Conservation (phyloP, 495 filamentous ascomycete species). For the Podospora didyma region DNA sequence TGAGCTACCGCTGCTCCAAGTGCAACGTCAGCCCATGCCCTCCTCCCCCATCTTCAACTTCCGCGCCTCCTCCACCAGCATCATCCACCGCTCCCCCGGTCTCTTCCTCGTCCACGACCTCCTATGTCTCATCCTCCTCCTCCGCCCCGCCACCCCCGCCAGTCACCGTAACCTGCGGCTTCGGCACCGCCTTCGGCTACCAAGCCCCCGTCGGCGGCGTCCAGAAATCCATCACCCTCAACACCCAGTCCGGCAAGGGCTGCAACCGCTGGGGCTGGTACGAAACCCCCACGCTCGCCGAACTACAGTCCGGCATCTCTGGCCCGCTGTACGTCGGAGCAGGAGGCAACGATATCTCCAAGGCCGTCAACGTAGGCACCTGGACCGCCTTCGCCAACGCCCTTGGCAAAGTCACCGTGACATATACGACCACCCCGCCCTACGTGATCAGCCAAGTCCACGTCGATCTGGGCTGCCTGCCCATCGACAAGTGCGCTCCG, state of each 20-base stretch:
- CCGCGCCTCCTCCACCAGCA: neutral
- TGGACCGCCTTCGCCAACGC: slow-evolving; percentile 14
- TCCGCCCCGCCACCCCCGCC: slow-evolving; percentile 1
- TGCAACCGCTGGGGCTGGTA: slow-evolving; percentile 28
- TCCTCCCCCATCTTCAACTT: neutral
- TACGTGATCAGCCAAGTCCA: slow-evolving; percentile 19
- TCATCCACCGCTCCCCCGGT: slow-evolving; percentile 2
- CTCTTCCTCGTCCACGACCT: neutral
- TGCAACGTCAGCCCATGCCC: slow-evolving; percentile 2
- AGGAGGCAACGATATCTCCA: slow-evolving; percentile 25
- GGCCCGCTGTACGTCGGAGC: slow-evolving; percentile 25
- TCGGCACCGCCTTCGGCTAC: slow-evolving; percentile 22
- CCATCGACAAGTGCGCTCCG: slow-evolving; percentile 18
- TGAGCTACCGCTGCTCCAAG: slow-evolving; percentile 9
- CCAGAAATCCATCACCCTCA: slow-evolving; percentile 6
- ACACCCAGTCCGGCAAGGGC: slow-evolving; percentile 14
- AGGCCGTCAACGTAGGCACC: slow-evolving; percentile 18
- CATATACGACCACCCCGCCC: slow-evolving; percentile 9
- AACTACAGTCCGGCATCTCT: slow-evolving; percentile 16
- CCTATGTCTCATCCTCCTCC: slow-evolving; percentile 1
- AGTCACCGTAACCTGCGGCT: slow-evolving; percentile 7
- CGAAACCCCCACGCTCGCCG: slow-evolving; percentile 13
- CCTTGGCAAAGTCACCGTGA: slow-evolving; percentile 14
- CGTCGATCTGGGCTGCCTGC: slow-evolving; percentile 15
- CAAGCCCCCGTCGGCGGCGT: slow-evolving; percentile 1